phyloP scores from a whole-genome alignment of 192 early-diverging fungal genomes.

The Podila clonocystis region DNA sequence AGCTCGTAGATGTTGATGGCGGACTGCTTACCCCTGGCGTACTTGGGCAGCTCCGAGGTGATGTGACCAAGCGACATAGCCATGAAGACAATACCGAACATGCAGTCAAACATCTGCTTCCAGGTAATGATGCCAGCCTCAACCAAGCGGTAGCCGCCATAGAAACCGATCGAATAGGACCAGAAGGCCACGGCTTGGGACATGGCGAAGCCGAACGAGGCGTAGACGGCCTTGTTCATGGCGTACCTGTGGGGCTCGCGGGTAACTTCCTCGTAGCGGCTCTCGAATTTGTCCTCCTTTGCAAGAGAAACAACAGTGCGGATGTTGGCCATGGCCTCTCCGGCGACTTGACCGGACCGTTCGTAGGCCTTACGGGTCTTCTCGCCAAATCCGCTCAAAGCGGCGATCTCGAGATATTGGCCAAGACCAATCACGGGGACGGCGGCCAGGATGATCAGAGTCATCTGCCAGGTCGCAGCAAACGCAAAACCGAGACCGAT shows the following conservation, averaged over 20 bases:
- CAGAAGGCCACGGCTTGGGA: slow-evolving; percentile 63
- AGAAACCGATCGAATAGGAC: slow-evolving; percentile 67
- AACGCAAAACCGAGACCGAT: slow-evolving; percentile 59
- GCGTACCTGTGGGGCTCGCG: slow-evolving; percentile 54
- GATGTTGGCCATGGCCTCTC: slow-evolving; percentile 87
- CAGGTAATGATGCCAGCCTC: slow-evolving; percentile 11
- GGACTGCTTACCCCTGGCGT: slow-evolving; percentile 73
- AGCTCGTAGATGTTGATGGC: slow-evolving; percentile 75
- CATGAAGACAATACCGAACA: slow-evolving; percentile 72
- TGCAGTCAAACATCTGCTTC: slow-evolving; percentile 33
- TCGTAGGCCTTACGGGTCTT: slow-evolving; percentile 73
- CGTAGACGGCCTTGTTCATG: slow-evolving; percentile 47
- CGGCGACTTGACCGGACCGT: slow-evolving; percentile 72
- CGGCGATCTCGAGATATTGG: slow-evolving; percentile 68
- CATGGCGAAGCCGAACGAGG: slow-evolving; percentile 60
- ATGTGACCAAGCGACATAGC: slow-evolving; percentile 70
- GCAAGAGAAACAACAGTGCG: slow-evolving; percentile 85
- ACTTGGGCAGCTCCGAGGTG: slow-evolving; percentile 59
- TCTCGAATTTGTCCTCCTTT: slow-evolving; percentile 52
- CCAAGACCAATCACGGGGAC: slow-evolving; percentile 74
- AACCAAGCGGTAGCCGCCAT: slow-evolving; percentile 61
- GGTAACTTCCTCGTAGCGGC: slow-evolving; percentile 52
- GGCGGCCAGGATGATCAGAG: slow-evolving; percentile 69
- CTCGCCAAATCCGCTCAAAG: slow-evolving; percentile 52
- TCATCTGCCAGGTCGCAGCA: slow-evolving; percentile 64